Evolutionary conservation across 2,329 filamentous ascomycete species (phyloP).

Genomic region (Ophiostoma triangulosporum): DNA sequence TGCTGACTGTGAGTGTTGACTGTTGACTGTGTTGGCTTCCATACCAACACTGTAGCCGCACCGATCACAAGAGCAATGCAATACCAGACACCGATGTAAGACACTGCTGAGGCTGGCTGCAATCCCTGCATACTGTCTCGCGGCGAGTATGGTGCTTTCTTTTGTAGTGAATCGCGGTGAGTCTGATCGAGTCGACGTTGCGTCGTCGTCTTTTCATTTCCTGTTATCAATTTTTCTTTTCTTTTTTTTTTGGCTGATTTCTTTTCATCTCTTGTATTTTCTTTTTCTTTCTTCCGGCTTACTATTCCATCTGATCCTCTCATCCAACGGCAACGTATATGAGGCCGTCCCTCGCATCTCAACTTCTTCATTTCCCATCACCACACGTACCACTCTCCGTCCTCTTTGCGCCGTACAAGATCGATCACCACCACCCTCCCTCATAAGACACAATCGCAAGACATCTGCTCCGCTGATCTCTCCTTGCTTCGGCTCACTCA

Average conservation of each 20-base stretch:
- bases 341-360: too few relatives aligned
- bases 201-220: neutral
- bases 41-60: too few relatives aligned
- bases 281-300: neutral
- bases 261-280: neutral
- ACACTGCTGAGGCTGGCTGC: neutral
- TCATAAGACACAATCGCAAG: neutral
- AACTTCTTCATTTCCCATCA: too few relatives aligned
- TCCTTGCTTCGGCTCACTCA: neutral
- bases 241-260: neutral
- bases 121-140: constrained; percentile 3
- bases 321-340: neutral
- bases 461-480: too few relatives aligned
- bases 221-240: neutral
- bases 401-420: too few relatives aligned
- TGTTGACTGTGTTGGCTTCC: too few relatives aligned
- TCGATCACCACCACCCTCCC: neutral
- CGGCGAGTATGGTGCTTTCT: neutral
- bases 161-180: neutral
- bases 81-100: neutral
- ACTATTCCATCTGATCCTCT: neutral
- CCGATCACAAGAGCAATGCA: too few relatives aligned
- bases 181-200: too few relatives aligned
- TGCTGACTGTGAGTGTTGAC: too few relatives aligned
- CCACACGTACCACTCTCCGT: too few relatives aligned